Evolutionary conservation across 2,329 filamentous ascomycete species (phyloP).

Genomic region (Colletotrichum sp.): DNA sequence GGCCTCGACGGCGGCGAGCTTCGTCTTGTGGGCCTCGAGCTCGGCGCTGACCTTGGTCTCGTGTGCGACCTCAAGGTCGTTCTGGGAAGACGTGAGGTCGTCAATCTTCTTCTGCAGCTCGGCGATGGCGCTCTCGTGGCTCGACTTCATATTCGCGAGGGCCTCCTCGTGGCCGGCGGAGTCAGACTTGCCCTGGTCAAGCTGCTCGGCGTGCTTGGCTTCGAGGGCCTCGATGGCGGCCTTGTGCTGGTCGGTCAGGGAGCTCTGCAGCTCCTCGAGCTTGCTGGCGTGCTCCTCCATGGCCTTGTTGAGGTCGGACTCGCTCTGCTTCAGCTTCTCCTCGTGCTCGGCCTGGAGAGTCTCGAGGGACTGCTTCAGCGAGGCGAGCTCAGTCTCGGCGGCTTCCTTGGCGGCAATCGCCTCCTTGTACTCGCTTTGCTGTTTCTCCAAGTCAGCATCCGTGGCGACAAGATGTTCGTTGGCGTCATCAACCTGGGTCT

Average conservation of each 20-base stretch:
- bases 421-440: conserved; percentile 53
- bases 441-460: conserved; percentile 54
- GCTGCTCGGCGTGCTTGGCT: conserved; percentile 55
- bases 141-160: conserved; percentile 53
- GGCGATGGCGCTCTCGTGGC: conserved; percentile 51
- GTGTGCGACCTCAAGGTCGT: conserved; percentile 48
- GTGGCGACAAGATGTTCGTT: conserved; percentile 56
- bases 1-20: conserved; percentile 55
- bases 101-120: conserved; percentile 62
- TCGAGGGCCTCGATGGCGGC: conserved; percentile 55
- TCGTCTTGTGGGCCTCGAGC: conserved; percentile 46
- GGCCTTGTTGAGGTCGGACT: conserved; percentile 41
- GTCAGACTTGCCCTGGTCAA: conserved; percentile 51
- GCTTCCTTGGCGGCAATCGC: conserved; percentile 54
- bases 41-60: conserved; percentile 50
- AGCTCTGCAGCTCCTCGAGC: conserved; percentile 54
- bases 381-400: conserved; percentile 51
- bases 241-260: conserved; percentile 55
- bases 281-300: conserved; percentile 53
- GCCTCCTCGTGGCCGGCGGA: conserved; percentile 52
- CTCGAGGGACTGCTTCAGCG: conserved; percentile 57
- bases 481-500: conserved; percentile 51
- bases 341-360: conserved; percentile 45
- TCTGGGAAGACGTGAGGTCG: conserved; percentile 52
- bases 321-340: conserved; percentile 39